A percentile compares a stretch with the other conserved stretches of the same genome.
These are phyloP conservation scores for Brassica juncea DNA, from an alignment of 345 rosid species.

Conservation along the genomic window DNA sequence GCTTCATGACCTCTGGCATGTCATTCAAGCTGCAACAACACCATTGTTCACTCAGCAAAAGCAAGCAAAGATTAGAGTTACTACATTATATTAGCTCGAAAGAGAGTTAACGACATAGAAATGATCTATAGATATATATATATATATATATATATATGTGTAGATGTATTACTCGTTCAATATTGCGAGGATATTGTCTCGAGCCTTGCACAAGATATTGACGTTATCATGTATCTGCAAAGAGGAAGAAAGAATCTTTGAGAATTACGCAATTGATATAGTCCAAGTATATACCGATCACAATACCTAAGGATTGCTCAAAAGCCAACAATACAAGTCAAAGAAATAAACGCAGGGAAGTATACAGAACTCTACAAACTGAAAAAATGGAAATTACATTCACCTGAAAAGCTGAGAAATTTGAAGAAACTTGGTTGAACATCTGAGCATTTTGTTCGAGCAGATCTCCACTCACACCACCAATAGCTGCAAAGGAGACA, in stretches of 20 bases:
- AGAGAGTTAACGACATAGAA: neutral
- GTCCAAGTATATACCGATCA: neutral
- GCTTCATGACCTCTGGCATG: conserved; percentile 82
- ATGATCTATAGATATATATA: neutral
- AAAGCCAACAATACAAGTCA: conserved; percentile 11
- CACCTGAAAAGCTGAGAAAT: conserved; percentile 75
- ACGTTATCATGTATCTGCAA: conserved; percentile 69
- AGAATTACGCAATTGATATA: neutral
- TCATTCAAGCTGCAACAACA: conserved; percentile 63
- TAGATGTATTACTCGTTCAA: conserved; percentile 61
- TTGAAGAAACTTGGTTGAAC: conserved; percentile 67
- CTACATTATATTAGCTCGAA: neutral
- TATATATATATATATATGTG: neutral
- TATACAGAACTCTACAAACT: neutral
- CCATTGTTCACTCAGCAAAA: conserved; percentile 6
- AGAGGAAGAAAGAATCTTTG: neutral
- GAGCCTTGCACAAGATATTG: conserved; percentile 58
- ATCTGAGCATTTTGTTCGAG: conserved; percentile 76
- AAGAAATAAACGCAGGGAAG: neutral
- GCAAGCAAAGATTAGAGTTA: neutral
- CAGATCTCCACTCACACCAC: conserved; percentile 71
- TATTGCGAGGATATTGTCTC: conserved; percentile 69
- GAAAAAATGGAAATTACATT: conserved; percentile 11
- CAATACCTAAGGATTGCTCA: neutral
- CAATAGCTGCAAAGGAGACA: conserved; percentile 57